A percentile compares a stretch with the other conserved stretches of the same genome.
Evolutionary conservation across 345 rosid genomes (phyloP).

Genomic region (Lepidium africanum): DNA sequence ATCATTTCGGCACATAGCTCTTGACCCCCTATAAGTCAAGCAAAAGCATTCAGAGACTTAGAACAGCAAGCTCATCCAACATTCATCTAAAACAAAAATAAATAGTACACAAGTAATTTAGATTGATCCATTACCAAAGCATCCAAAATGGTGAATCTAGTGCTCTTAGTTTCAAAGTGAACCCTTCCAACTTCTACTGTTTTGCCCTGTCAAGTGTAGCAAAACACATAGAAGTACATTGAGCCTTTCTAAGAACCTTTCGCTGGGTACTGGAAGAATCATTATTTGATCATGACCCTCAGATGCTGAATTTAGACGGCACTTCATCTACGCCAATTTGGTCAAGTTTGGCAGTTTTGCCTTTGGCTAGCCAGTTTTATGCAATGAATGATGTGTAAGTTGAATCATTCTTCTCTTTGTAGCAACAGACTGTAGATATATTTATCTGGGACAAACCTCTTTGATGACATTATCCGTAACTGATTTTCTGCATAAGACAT

Average conservation of each 20-base stretch:
- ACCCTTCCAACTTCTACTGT: slow-evolving; percentile 99
- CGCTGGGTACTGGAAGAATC: slow-evolving; percentile 14
- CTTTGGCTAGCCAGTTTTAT: too few relatives aligned
- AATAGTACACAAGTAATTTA: not conserved
- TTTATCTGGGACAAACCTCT: slow-evolving; percentile 28
- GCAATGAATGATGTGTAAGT: too few relatives aligned
- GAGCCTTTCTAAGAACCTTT: slow-evolving; percentile 40
- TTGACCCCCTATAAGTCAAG: slow-evolving; percentile 73
- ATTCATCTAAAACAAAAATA: not conserved
- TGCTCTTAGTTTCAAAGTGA: slow-evolving; percentile 81
- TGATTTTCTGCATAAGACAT: slow-evolving; percentile 41
- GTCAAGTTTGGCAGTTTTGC: too few relatives aligned
- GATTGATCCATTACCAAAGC: slow-evolving; percentile 66
- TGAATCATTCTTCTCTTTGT: too few relatives aligned
- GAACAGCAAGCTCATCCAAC: slow-evolving; percentile 8
- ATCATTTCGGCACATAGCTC: slow-evolving; percentile 87
- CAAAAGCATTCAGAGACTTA: not conserved
- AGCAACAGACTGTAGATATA: slow-evolving; percentile 29
- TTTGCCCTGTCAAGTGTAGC: slow-evolving; percentile 51
- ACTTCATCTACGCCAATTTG: too few relatives aligned
- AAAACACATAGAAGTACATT: slow-evolving; percentile 40
- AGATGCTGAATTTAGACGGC: too few relatives aligned
- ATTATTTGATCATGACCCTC: slow-evolving; percentile 15
- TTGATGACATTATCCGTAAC: slow-evolving; percentile 30
- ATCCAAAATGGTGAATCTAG: slow-evolving; percentile 97